Evolutionary conservation across 1,284 basidiomycete species (phyloP), one percentile per base, ranked within the genome.

Genomic region (Heimioporus retisporus): DNA sequence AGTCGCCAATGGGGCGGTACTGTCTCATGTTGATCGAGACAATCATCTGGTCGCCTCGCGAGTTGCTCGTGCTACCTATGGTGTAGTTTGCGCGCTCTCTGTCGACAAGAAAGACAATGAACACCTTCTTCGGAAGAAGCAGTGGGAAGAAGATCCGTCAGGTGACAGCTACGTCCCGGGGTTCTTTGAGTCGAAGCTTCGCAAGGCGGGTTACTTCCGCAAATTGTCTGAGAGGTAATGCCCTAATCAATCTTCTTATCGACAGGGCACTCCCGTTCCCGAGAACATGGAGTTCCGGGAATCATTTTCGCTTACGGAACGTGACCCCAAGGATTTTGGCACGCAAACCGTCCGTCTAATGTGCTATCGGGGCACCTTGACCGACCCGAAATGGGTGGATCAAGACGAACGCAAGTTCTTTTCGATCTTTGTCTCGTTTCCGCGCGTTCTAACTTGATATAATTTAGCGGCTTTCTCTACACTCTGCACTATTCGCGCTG

Each of bases 1-100:
- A 1, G 86, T 87, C 5, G 82, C 86, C 0, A 82, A 87, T 62
- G 86, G 86, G 2, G 85, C 84, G 1, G 78, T 87, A 6, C 84
- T 83, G 10, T 86, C 82, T 66, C 84, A 82, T 63, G 64, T 87
- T 14, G 82, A 87, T 67, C 82, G 82, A 64, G 63, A 61, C 2
- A 59, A 60, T 31, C 66, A 82, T 63, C 76, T 76, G 43, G 83
- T 88, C 18, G 74, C 79, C 6, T 76, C 79, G 0, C 77, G 84
- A n/a, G 76, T 83, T 16, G 77, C 85, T 5, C 82, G 77, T 65
- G 71, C 74, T 19, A 77, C 81, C 5, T 83, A 85, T 53, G 68
- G 68, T 31, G 35, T 65, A 35, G n/a, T 68, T 23, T 65, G 55
- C 51, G 62, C 65, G 4, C 15, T 64, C 2, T 28, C 56, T 8